Base-by-base conservation (phyloP, 805 yeast genomes). In the Starmerella floris region DNA sequence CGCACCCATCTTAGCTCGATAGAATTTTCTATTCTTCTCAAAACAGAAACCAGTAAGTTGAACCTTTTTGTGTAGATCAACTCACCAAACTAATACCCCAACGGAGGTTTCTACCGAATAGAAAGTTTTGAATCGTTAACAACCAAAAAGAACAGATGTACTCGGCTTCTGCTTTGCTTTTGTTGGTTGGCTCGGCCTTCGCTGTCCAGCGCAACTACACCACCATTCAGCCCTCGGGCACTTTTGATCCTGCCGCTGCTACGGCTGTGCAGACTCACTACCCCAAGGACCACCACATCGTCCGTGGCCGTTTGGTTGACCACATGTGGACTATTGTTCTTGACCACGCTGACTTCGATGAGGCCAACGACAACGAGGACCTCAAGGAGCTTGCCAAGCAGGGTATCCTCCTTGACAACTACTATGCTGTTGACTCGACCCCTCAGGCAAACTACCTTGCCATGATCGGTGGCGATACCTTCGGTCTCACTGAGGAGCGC, bases 401-500 rank as follows among this genome's bases (percentile, higher is more conserved):
- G 43, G 76, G 74, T 56, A 61, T 69, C 42, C 56, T 61, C 35
- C 60, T 72, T 51, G 62, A 60, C 58, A 72, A 72, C 65, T 70
- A 72, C 63, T 70, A 71, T 65, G 67, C 69, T 31, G 52, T 70
- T 28, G 67, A 73, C 41, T 73, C 69, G 54, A 74, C 75, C 44
- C 70, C 76, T 5, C 70, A 71, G 62, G 74, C 75, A 50, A 72
- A 72, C 60, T 70, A 70, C 55, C 53, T 70, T 42, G 71, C 70
- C 34, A 56, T 72, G 40, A 70, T 63, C 42, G 68, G 65, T 44
- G 76, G 76, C 51, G 74, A 69, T 56, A 67, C 70, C 57, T 69
- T 68, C 47, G 69, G 72, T 23, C 63, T 71, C 41, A 62, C 59
- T 45, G 63, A 62, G 45, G 76, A 71, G 56, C 60, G 63, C 46